Evolutionary conservation across 2,329 filamentous ascomycete species (phyloP).

Genomic region (Hymenoscyphus salicellus): DNA sequence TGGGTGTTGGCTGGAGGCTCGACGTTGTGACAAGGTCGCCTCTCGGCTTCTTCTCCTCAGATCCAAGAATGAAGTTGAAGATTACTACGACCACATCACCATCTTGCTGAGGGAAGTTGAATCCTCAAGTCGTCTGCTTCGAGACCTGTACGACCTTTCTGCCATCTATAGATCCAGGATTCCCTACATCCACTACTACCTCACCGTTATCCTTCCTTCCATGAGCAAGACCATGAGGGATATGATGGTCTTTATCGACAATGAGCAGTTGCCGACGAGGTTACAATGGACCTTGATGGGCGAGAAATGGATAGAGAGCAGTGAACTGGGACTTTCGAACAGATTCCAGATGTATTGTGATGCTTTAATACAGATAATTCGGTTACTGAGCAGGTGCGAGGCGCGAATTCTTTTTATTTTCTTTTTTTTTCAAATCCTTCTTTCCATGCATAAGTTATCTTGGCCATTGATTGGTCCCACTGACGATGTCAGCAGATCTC

Average conservation of each 20-base stretch:
- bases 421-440: background rate
- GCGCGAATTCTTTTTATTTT: background rate
- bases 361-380: constrained; percentile 49
- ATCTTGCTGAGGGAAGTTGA: constrained; percentile 40
- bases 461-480: constrained; percentile 14
- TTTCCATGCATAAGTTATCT: constrained; percentile 12
- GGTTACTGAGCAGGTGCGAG: constrained; percentile 51
- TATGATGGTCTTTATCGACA: constrained; percentile 51
- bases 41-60: constrained; percentile 50
- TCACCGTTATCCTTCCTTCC: constrained; percentile 56
- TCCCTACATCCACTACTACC: constrained; percentile 51
- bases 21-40: constrained; percentile 49
- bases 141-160: constrained; percentile 54
- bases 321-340: constrained; percentile 48
- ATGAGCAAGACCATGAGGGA: constrained; percentile 51
- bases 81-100: constrained; percentile 47
- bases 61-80: constrained; percentile 39
- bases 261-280: constrained; percentile 46
- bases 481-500: constrained; percentile 40
- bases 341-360: constrained; percentile 56
- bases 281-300: constrained; percentile 59
- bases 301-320: constrained; percentile 52
- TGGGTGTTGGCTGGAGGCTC: constrained; percentile 55
- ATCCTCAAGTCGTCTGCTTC: constrained; percentile 45
- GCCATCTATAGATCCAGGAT: constrained; percentile 51